Base-by-base conservation (phyloP, 148 eudicot genomes). In the Mesembryanthemum crystallinum region DNA sequence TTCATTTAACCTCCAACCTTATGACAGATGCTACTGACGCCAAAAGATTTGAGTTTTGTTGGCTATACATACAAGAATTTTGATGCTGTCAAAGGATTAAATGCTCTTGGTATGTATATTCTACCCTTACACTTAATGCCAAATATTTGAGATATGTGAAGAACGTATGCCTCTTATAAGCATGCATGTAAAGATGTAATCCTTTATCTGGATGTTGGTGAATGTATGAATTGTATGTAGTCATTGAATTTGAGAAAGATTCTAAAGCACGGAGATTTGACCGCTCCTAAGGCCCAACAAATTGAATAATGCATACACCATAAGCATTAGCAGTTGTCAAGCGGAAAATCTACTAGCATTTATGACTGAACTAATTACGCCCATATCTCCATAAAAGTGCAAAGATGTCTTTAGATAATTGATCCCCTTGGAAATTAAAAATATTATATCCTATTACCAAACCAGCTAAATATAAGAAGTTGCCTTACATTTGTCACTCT, bases 21-120 rank as follows among this genome's bases (percentile, higher is more conserved):
- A 47, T 55, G 54, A 68, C 88, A 93, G 98, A 84, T 87, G 88
- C 81, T 78, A 54, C 76, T 84, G 65, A 85, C 85, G 30, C 92
- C 94, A 24, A 89, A 88, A 82, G 98, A 93, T 81, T 76, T 93
- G 75, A 94, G 89, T 86, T 92, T 94, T 81, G 98, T 94, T 80
- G 98, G 98, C 63, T 92, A 92, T 83, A 94, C 98, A 15, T 94
- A 87, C 86, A 94, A 92, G 86, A 94, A 94, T 71, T 94, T 94
- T 66, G 98, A 94, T 72, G 97, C 97, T 67, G 93, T 94, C 59
- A 94, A 94, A 82, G 95, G 92, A 63, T 80, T 90, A 70, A 82
- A 89, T 78, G 76, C 88, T 64, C 66, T 81, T 54, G 98, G 97
- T 92, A 83, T 76, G 79, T 76, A 51, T 60, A 69, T 27, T 59